A percentile compares a stretch with the other conserved stretches of the same genome.
These are phyloP conservation scores for Auriculariales sp. DNA, from an alignment of 768 basidiomycete genomes.

Conservation along the genomic window DNA sequence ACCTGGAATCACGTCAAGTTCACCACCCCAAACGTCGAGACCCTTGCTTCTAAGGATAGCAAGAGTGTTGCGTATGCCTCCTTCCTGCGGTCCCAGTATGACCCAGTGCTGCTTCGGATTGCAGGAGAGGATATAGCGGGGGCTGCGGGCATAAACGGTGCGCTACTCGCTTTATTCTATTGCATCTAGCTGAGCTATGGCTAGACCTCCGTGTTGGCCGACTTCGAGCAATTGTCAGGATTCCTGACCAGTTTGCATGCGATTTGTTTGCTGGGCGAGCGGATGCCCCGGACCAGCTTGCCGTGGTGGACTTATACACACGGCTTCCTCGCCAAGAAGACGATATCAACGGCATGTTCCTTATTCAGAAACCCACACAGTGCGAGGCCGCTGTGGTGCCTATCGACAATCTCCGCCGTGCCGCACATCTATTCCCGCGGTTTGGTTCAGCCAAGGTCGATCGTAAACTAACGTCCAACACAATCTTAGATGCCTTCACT, in stretches of 20 bases:
- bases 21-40: background rate
- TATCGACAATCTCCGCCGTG: slow-evolving; percentile 10
- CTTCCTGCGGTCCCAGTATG: background rate
- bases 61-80: background rate
- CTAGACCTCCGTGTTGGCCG: slow-evolving; percentile 9
- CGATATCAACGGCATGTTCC: background rate
- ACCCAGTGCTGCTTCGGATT: background rate
- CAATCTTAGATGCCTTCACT: background rate
- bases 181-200: background rate
- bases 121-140: background rate
- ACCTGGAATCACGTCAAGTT: slow-evolving; percentile 22
- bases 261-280: background rate
- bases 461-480: background rate
- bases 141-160: slow-evolving; percentile 5
- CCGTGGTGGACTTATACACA: slow-evolving; percentile 15
- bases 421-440: slow-evolving; percentile 18
- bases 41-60: background rate
- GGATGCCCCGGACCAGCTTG: slow-evolving; percentile 6
- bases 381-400: slow-evolving; percentile 5
- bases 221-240: slow-evolving; percentile 7
- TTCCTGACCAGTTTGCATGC: slow-evolving; percentile 4
- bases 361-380: background rate
- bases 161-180: background rate
- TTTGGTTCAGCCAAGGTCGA: slow-evolving; percentile 12
- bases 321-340: background rate